phyloP scores from a whole-genome alignment of 2,329 filamentous ascomycete species.

The Huntiella bhutanensis region DNA sequence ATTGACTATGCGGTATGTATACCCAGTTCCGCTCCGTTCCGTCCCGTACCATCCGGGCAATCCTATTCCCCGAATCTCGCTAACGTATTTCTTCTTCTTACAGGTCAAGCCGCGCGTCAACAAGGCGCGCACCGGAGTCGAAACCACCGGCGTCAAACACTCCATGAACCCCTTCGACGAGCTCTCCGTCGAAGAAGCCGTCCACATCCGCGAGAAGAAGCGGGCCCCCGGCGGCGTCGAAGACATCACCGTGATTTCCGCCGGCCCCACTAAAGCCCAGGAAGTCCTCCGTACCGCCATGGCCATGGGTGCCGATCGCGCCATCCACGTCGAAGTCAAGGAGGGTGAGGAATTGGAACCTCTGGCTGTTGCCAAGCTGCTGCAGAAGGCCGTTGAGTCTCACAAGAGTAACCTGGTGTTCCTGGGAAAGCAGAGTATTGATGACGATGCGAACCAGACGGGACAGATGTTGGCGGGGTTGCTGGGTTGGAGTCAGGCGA shows the following conservation, averaged over 20 bases:
- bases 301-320: slow-evolving; percentile 95
- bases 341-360: slow-evolving; percentile 70
- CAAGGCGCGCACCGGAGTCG: slow-evolving; percentile 65
- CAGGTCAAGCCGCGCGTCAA: slow-evolving; percentile 53
- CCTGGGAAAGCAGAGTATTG: slow-evolving; percentile 93
- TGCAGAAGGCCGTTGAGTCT: slow-evolving; percentile 59
- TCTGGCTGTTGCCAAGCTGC: slow-evolving; percentile 76
- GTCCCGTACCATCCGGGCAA: background rate
- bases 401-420: slow-evolving; percentile 85
- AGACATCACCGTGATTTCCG: slow-evolving; percentile 79
- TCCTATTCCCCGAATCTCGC: background rate
- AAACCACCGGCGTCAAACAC: slow-evolving; percentile 86
- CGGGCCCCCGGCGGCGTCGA: slow-evolving; percentile 53
- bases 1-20: slow-evolving; percentile 64
- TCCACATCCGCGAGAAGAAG: slow-evolving; percentile 82
- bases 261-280: slow-evolving; percentile 69
- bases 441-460: slow-evolving; percentile 88
- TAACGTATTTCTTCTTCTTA: background rate
- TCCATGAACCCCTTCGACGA: slow-evolving; percentile 99
- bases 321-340: slow-evolving; percentile 65
- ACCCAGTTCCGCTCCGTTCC: background rate
- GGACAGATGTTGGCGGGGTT: slow-evolving; percentile 94
- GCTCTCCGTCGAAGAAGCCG: slow-evolving; percentile 88
- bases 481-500: slow-evolving; percentile 84
- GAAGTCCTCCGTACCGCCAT: slow-evolving; percentile 90